phyloP scores from a whole-genome alignment of 2,329 filamentous ascomycete species.

The Verticillium albo-atrum region DNA sequence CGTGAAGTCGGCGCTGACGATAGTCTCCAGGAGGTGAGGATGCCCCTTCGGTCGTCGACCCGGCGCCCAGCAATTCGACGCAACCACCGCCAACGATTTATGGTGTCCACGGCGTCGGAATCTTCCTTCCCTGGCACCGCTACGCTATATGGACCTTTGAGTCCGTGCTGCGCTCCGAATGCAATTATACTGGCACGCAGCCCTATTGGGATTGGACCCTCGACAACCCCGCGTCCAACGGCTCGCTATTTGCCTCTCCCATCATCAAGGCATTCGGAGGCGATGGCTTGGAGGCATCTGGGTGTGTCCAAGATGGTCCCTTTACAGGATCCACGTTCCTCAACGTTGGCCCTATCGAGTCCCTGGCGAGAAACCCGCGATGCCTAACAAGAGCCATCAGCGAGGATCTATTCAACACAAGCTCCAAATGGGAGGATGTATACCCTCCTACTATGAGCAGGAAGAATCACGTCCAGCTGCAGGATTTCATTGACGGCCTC shows the following conservation, averaged over 20 bases:
- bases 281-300: neutral
- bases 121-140: slow-evolving; percentile 17
- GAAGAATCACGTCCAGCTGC: neutral
- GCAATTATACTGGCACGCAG: slow-evolving; percentile 15
- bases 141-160: slow-evolving; percentile 16
- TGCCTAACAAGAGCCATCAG: neutral
- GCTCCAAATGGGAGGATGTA: neutral
- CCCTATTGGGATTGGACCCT: slow-evolving; percentile 14
- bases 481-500: neutral
- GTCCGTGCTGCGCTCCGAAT: slow-evolving; percentile 15
- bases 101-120: slow-evolving; percentile 7
- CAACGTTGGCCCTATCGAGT: neutral
- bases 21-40: neutral
- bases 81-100: neutral
- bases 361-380: neutral
- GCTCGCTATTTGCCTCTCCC: neutral
- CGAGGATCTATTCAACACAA: neutral
- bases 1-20: neutral
- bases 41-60: neutral
- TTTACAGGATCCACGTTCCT: neutral
- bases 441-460: neutral
- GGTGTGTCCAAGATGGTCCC: neutral
- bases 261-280: neutral
- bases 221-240: neutral
- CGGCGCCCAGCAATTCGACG: neutral